A percentile compares a stretch with the other conserved stretches of the same genome.
phyloP scores from a whole-genome alignment of 441 rosid genomes.

The Theobroma grandiflorum region DNA sequence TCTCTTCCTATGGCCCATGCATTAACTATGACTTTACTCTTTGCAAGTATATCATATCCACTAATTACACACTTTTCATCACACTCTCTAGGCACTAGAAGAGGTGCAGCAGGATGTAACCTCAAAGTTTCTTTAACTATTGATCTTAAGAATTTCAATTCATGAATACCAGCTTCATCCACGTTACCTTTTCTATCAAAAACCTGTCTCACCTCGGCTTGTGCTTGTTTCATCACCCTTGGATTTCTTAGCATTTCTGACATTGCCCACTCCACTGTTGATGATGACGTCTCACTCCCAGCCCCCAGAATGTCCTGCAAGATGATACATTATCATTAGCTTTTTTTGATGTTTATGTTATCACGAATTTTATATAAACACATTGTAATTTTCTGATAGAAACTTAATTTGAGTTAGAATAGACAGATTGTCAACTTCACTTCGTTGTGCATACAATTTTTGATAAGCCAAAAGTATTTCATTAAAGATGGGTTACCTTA shows the following conservation, averaged over 20 bases:
- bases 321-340: not conserved
- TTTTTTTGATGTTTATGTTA: too few relatives aligned
- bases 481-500: too few relatives aligned
- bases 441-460: too few relatives aligned
- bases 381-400: too few relatives aligned
- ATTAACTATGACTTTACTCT: slow-evolving; percentile 38
- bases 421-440: too few relatives aligned
- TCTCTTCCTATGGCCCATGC: slow-evolving; percentile 44
- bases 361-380: too few relatives aligned
- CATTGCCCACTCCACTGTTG: slow-evolving; percentile 30
- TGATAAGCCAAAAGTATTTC: too few relatives aligned
- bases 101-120: slow-evolving; percentile 37
- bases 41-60: slow-evolving; percentile 34
- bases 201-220: slow-evolving; percentile 31
- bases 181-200: slow-evolving; percentile 22
- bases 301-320: slow-evolving; percentile 29
- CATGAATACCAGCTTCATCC: slow-evolving; percentile 19
- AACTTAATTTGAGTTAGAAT: too few relatives aligned
- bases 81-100: slow-evolving; percentile 39
- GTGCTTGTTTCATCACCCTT: slow-evolving; percentile 23
- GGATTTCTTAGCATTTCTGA: slow-evolving; percentile 28
- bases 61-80: slow-evolving; percentile 30
- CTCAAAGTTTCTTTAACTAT: slow-evolving; percentile 40
- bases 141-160: slow-evolving; percentile 33
- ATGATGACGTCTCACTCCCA: slow-evolving; percentile 33